phyloP scores from a whole-genome alignment of 2,329 filamentous ascomycete species.

The Westerdykella aurantiaca region DNA sequence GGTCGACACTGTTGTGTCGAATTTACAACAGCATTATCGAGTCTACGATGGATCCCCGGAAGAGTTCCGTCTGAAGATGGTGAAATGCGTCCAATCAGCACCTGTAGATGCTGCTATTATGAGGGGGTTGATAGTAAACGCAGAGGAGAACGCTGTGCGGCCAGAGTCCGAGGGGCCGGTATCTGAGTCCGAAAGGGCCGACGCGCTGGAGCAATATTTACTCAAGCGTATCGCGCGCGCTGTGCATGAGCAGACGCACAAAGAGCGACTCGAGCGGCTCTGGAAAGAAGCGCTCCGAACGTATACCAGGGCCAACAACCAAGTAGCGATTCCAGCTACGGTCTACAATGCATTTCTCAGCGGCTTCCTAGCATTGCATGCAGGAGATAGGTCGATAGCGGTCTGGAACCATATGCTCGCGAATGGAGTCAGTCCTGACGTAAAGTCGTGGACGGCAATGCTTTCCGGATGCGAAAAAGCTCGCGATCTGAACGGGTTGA shows the following conservation, averaged over 20 bases:
- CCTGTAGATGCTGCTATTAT: slow-evolving; percentile 16
- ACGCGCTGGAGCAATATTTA: slow-evolving; percentile 18
- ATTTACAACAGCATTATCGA: slow-evolving; percentile 5
- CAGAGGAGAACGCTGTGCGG: not conserved
- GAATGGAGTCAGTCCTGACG: slow-evolving; percentile 52
- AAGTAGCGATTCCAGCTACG: slow-evolving; percentile 16
- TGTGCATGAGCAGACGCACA: slow-evolving; percentile 12
- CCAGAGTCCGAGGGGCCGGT: slow-evolving; percentile 1
- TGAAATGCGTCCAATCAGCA: slow-evolving; percentile 16
- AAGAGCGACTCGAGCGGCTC: slow-evolving; percentile 12
- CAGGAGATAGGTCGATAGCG: slow-evolving; percentile 43
- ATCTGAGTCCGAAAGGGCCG: slow-evolving; percentile 4
- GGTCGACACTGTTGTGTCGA: slow-evolving; percentile 9
- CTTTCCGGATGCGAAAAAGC: slow-evolving; percentile 62
- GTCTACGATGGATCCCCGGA: slow-evolving; percentile 11
- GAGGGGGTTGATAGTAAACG: slow-evolving; percentile 4
- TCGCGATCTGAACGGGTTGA: slow-evolving; percentile 55
- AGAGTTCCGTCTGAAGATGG: slow-evolving; percentile 11
- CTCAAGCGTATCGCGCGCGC: slow-evolving; percentile 23
- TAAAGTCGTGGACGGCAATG: slow-evolving; percentile 67
- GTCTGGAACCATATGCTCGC: slow-evolving; percentile 54
- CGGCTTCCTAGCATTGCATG: slow-evolving; percentile 42
- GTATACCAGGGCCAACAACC: slow-evolving; percentile 12
- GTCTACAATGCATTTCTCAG: slow-evolving; percentile 46
- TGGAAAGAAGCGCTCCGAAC: slow-evolving; percentile 19